Base-by-base conservation (phyloP, 306 rosid genomes). In the Rosa multiflora region DNA sequence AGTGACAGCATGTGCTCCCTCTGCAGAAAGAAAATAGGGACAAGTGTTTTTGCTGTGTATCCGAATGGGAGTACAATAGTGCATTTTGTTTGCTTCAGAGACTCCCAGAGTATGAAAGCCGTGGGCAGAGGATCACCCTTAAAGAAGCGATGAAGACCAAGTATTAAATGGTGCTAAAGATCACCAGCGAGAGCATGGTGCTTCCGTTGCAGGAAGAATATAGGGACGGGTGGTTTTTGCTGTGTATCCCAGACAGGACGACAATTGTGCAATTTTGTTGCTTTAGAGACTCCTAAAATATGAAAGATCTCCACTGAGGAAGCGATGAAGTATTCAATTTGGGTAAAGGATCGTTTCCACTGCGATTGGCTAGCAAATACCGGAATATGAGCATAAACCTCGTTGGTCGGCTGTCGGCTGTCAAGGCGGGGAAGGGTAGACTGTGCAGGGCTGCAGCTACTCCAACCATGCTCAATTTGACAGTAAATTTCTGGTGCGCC, bases 1-100 rank as follows among this genome's bases (percentile, higher is more conserved):
- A 35, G 98, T 39, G 98, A 96, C 59, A 93, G 97, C 89, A 81
- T 82, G 92, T 93, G 98, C 83, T 93, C 99, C 75, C 92, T 96
- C 82, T 93, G 99, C 90, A 87, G 85, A 79, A 96, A 96, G 93
- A 96, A 96, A 85, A 83, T 96, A 74, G 99, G 99, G 75, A 89
- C 94, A 0, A 96, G 99, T 70, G 98, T 93, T 52, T 96, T 96
- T 72, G 99, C 97, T 0, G 96, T 96, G 71, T 91, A 90, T 84
- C 98, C 99, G 13, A 96, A 90, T 11, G 98, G 97, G 78, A 96
- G 87, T 83, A 96, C 98, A 71, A 88, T 96, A 0, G 97, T 96
- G 74, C 98, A 93, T 84, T 96, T 96, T 5, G 97, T 91, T 70
- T 96, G 99, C 88, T 93, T 96, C 72, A 90, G 90, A 80, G 98